Base-by-base conservation (phyloP, 2,329 filamentous ascomycete genomes). In the Trichoderma harzianum region DNA sequence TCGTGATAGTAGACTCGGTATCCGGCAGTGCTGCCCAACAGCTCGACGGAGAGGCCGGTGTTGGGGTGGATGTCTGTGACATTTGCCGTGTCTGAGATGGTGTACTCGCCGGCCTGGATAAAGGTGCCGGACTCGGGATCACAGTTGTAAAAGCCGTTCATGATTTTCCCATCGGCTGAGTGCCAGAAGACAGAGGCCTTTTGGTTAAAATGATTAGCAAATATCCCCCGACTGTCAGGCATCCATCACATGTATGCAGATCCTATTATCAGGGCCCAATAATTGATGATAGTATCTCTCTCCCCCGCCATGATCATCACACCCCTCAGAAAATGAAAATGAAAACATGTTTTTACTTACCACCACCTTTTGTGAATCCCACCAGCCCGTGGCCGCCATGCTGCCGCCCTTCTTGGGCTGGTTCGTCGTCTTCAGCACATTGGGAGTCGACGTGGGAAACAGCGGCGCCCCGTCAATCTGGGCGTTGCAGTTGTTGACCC, bases 111-210 rank as follows among this genome's bases (percentile, higher is more conserved):
- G 30, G 28, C 8, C 21, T 26, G 21, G 28, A 69, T 24, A 6
- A 69, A n/a, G 8, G 16, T 36, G 21, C 67, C 67, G 2, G 67
- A 62, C 28, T 53, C 67, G 14, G 39, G 39, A 5, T 69, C n/a
- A 30, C 67, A 69, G 6, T 69, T 21, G 36, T 69, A 69, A 7
- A 51, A 36, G 39, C 57, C 67, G 55, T 69, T 69, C 16, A 69
- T 43, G 18, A 69, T 53, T 39, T 47, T n/a, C n/a, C 21, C 21
- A 16, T 34, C 6, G n/a, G 21, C 39, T 0, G 55, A 30, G 28
- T 69, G 57, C 67, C 67, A 69, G 57, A 69, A 69, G 57, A 69
- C 12, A 21, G 67, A 69, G 3, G 67, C 58, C 67, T 69, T 51
- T 51, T 51, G 0, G 7, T 43, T 18, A 51, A 4, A 21, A 51